Conservation (phyloP, 1,284 basidiomycete species). For the Cystobasidiaceae sp. region DNA sequence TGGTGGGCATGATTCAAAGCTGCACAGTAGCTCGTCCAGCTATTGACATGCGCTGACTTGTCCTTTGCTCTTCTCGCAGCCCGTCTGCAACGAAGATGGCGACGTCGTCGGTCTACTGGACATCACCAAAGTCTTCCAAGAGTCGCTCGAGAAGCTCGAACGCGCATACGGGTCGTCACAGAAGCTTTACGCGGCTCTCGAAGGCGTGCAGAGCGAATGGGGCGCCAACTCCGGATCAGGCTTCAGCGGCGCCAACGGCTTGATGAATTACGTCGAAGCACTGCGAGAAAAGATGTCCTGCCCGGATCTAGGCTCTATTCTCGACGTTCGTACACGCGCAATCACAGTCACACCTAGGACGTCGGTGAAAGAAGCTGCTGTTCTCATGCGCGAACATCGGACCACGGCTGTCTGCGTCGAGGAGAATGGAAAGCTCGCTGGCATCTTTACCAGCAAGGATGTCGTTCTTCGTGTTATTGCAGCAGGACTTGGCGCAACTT, state of each 20-base stretch:
- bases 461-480: conserved; percentile 96
- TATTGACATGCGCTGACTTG: background rate
- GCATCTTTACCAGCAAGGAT: conserved; percentile 99
- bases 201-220: conserved; percentile 94
- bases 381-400: conserved; percentile 91
- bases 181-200: conserved; percentile 91
- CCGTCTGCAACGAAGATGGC: conserved; percentile 96
- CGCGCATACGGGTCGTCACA: conserved; percentile 93
- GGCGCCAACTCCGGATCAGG: conserved; percentile 53
- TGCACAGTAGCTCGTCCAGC: background rate
- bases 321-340: conserved; percentile 88
- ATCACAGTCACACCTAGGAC: conserved; percentile 94
- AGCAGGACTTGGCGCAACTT: conserved; percentile 86
- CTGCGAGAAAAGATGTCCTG: conserved; percentile 92
- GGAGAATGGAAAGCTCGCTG: conserved; percentile 74
- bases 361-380: conserved; percentile 88
- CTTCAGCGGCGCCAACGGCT: conserved; percentile 67
- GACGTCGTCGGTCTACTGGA: conserved; percentile 97
- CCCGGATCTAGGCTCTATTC: conserved; percentile 87
- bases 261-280: conserved; percentile 94
- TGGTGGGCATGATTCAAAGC: conserved; percentile 56
- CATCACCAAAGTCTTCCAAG: conserved; percentile 99
- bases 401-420: conserved; percentile 99
- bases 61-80: too few species aligned
- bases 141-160: conserved; percentile 97